phyloP scores from a whole-genome alignment of 2,329 filamentous ascomycete species.

The Akanthomyces uredinophilus region DNA sequence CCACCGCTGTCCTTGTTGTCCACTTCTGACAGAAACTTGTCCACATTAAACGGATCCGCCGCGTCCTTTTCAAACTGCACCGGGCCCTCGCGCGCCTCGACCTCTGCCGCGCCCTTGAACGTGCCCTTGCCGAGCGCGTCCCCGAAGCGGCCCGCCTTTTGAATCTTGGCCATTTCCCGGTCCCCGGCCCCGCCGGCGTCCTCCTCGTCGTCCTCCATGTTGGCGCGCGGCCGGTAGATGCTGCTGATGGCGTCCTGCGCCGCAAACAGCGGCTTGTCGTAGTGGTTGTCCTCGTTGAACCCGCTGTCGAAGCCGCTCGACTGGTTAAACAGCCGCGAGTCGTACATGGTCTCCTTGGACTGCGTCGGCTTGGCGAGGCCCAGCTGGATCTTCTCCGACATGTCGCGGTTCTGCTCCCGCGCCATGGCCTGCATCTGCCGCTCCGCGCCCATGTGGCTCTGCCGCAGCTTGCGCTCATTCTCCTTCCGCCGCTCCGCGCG shows the following conservation, averaged over 20 bases:
- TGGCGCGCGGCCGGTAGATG: slow-evolving; percentile 80
- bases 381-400: slow-evolving; percentile 92
- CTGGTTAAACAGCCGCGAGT: slow-evolving; percentile 92
- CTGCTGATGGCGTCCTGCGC: slow-evolving; percentile 91
- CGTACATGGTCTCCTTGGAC: slow-evolving; percentile 91
- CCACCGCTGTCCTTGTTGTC: slow-evolving; percentile 47
- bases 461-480: slow-evolving; percentile 81
- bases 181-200: slow-evolving; percentile 77
- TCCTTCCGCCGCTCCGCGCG: slow-evolving; percentile 75
- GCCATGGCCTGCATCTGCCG: slow-evolving; percentile 88
- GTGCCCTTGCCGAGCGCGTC: slow-evolving; percentile 86
- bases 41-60: slow-evolving; percentile 85
- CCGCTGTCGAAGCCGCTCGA: slow-evolving; percentile 84
- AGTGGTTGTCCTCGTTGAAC: slow-evolving; percentile 95
- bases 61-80: slow-evolving; percentile 94
- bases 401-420: slow-evolving; percentile 91
- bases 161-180: slow-evolving; percentile 79
- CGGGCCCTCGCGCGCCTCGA: slow-evolving; percentile 81
- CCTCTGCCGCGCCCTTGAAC: slow-evolving; percentile 81
- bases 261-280: slow-evolving; percentile 95
- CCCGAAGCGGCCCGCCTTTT: slow-evolving; percentile 74
- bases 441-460: slow-evolving; percentile 94
- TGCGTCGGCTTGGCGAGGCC: slow-evolving; percentile 93
- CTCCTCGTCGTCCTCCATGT: slow-evolving; percentile 71
- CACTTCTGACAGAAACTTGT: slow-evolving; percentile 84